Evolutionary conservation across 1,284 basidiomycete species (phyloP), one percentile per base, ranked within the genome.

Genomic region (Cryptococcus sp.): DNA sequence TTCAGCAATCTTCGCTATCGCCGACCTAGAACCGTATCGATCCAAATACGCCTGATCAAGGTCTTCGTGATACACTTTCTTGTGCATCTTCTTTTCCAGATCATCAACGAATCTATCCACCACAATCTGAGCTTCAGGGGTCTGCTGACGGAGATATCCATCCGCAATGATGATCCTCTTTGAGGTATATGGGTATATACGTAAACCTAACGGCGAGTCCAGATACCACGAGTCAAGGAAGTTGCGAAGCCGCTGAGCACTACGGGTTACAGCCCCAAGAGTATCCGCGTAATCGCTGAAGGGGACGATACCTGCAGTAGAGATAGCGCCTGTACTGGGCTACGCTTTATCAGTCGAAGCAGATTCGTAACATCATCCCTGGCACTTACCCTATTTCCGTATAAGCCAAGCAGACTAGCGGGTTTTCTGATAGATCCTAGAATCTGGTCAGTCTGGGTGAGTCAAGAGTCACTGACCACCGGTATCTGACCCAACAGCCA

Each of bases 401-500:
- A 79, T 3, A 78, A 60, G 2, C 78, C 78, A 34, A 76, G 72
- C 4, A 67, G 69, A 14, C 74, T 74, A 4, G 78, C 72, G 30
- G 79, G 78, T 4, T 68, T 73, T 31, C 78, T 66, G 60, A 79
- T 76, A 5, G 77, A 77, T 46, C 78, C 79, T 13, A 76, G 77
- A 0, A 77, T 79, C 52, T 79, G 78, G 52, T 77, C 78, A 11
- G 79, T 64, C 5, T 73, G 66, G 43, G 44, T 74, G 68, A 61
- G 79, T 78, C n/a, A 79, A n/a, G n/a, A n/a, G n/a, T n/a, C n/a
- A n/a, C n/a, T 2, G 77, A 38, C 57, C 61, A 49, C 46, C 58
- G 48, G 79, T 79, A 52, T 80, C 79, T 49, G 71, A 73, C 1
- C 79, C 79, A n/a, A 80, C 70, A 7, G 76, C 71, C 35, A 74